A percentile compares a stretch with the other conserved stretches of the same genome.
Conservation (phyloP, 1,139 yeast genomes). For the Ogataea hybrid region DNA sequence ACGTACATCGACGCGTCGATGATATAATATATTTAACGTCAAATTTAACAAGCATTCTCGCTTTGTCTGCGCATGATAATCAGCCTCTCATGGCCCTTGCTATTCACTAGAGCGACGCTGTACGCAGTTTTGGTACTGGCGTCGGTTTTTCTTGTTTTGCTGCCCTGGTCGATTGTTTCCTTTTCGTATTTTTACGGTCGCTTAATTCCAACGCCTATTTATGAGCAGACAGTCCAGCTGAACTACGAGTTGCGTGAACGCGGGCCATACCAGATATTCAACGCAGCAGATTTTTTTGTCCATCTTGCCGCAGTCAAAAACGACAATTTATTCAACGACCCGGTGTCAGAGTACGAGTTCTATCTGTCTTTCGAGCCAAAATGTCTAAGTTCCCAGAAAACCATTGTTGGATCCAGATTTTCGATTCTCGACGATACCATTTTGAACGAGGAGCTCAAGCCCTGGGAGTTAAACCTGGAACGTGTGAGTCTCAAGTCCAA, state of each 20-base stretch:
- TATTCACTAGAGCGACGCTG: slow-evolving; percentile 20
- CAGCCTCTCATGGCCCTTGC: slow-evolving; percentile 20
- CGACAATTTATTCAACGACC: slow-evolving; percentile 10
- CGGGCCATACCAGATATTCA: slow-evolving; percentile 31
- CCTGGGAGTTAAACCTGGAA: slow-evolving; percentile 21
- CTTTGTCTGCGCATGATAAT: slow-evolving; percentile 15
- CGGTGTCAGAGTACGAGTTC: slow-evolving; percentile 18
- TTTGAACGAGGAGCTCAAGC: slow-evolving; percentile 20
- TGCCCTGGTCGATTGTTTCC: slow-evolving; percentile 40
- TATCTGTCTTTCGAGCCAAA: slow-evolving; percentile 13
- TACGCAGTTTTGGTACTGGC: slow-evolving; percentile 20
- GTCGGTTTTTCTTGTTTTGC: slow-evolving; percentile 29
- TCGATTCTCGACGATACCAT: slow-evolving; percentile 24
- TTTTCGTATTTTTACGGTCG: slow-evolving; percentile 39
- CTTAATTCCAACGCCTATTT: slow-evolving; percentile 37
- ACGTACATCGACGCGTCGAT: slow-evolving; percentile 2
- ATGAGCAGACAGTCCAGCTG: slow-evolving; percentile 33
- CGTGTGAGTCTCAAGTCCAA: slow-evolving; percentile 16
- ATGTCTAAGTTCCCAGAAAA: slow-evolving; percentile 9
- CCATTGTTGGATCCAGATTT: slow-evolving; percentile 20
- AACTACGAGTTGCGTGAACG: slow-evolving; percentile 30
- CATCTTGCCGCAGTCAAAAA: slow-evolving; percentile 11
- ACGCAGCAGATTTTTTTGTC: slow-evolving; percentile 22
- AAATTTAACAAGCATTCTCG: not conserved
- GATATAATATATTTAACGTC: not conserved